Evolutionary conservation across 352 stramenopile species (phyloP).

Genomic region (Thraustochytrium striatum): DNA sequence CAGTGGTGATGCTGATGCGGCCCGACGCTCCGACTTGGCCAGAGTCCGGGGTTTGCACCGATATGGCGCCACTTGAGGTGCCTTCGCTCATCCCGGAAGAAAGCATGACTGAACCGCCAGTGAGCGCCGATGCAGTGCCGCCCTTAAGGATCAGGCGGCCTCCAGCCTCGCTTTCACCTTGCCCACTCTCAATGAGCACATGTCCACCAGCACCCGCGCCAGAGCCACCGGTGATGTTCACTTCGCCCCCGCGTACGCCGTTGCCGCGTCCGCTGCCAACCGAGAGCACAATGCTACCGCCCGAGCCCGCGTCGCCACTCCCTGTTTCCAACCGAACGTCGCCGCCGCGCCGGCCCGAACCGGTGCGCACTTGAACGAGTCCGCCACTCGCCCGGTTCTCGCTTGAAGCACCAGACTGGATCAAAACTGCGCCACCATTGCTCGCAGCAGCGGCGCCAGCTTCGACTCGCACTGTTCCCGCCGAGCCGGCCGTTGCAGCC

Average conservation of each 20-base stretch:
- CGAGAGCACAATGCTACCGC: neutral
- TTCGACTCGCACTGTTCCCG: neutral
- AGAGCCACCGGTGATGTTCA: no score
- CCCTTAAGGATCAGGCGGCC: neutral
- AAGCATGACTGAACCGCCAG: neutral
- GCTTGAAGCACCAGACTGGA: neutral
- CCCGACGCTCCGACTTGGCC: neutral
- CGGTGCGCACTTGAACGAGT: neutral
- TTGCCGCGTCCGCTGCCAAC: neutral
- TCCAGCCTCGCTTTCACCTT: neutral
- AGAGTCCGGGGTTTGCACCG: neutral
- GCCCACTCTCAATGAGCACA: no score
- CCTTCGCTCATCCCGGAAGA: neutral
- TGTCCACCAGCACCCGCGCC: no score
- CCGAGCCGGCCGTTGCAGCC: neutral
- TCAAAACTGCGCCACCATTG: neutral
- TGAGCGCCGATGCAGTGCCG: neutral
- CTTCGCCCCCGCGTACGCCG: neutral
- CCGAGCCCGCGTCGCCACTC: neutral
- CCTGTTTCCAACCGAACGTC: neutral
- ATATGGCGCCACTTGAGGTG: neutral
- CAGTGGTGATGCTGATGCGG: neutral
- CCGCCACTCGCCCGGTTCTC: neutral
- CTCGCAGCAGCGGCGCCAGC: neutral
- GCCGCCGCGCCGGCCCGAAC: neutral